These are phyloP conservation scores for Litsea cubeba DNA, from an alignment of 164 flowering plant species.

Conservation along the genomic window DNA sequence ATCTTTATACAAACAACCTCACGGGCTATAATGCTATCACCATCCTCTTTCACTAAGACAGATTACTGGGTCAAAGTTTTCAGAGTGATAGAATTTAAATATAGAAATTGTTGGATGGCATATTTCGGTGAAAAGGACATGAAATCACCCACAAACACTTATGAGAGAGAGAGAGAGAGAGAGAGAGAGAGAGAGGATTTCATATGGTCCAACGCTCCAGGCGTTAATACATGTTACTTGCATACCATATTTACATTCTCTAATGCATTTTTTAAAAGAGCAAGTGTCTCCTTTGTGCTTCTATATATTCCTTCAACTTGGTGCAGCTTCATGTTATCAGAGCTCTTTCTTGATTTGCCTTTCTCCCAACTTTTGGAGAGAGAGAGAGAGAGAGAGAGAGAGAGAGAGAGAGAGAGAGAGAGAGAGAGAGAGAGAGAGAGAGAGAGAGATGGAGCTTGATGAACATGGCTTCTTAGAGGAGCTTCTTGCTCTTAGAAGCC, in stretches of 20 bases:
- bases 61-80: constrained; percentile 44
- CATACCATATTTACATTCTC: constrained; percentile 5
- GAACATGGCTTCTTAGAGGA: constrained; percentile 56
- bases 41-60: constrained; percentile 45
- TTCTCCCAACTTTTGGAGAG: constrained; percentile 2
- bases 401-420: constrained; percentile 14
- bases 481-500: constrained; percentile 45
- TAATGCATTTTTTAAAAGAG: constrained; percentile 6
- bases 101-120: constrained; percentile 28
- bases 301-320: constrained; percentile 25
- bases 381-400: constrained; percentile 13
- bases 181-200: constrained; percentile 2
- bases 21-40: constrained; percentile 31
- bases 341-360: constrained; percentile 17
- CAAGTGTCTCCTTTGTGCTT: constrained; percentile 5
- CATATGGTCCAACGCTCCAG: too few species aligned
- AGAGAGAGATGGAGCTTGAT: constrained; percentile 45
- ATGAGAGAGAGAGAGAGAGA: background rate
- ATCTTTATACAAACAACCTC: constrained; percentile 30
- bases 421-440: constrained; percentile 8
- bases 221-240: background rate
- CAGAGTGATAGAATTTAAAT: constrained; percentile 18
- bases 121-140: constrained; percentile 54
- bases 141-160: constrained; percentile 10
- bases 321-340: constrained; percentile 33